A percentile compares a stretch with the other conserved stretches of the same genome.
These are phyloP conservation scores for Isabelozyma heimii DNA, from an alignment of 805 yeast genomes.

Conservation along the genomic window DNA sequence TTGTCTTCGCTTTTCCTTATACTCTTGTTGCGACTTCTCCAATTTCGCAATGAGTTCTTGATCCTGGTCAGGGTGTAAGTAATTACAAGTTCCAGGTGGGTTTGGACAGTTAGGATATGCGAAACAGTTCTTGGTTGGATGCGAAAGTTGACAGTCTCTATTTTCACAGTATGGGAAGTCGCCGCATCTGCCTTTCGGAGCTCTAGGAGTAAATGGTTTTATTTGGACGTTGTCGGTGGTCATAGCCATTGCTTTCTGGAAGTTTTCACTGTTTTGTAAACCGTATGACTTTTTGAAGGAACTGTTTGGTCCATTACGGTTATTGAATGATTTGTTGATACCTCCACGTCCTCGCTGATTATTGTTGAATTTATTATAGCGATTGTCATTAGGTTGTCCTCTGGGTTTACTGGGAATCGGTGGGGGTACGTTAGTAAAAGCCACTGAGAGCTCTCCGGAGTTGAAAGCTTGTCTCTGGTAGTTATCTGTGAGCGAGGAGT, in stretches of 20 bases:
- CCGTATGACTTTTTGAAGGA: slow-evolving; percentile 26
- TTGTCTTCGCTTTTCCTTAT: slow-evolving; percentile 37
- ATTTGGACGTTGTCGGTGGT: slow-evolving; percentile 22
- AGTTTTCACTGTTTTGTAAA: slow-evolving; percentile 37
- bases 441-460: slow-evolving; percentile 17
- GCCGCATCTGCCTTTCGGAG: slow-evolving; percentile 63
- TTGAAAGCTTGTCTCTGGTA: neutral
- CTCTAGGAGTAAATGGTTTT: slow-evolving; percentile 38
- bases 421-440: slow-evolving; percentile 1
- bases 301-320: slow-evolving; percentile 10
- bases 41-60: slow-evolving; percentile 66
- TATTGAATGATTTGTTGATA: slow-evolving; percentile 13
- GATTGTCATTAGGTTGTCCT: neutral
- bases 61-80: slow-evolving; percentile 83
- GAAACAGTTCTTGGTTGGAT: slow-evolving; percentile 75
- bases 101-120: slow-evolving; percentile 77
- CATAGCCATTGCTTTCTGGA: slow-evolving; percentile 40
- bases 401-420: neutral
- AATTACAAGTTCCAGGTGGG: slow-evolving; percentile 79
- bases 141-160: slow-evolving; percentile 70
- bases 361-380: neutral
- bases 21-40: slow-evolving; percentile 58
- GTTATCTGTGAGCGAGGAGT: neutral
- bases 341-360: slow-evolving; percentile 16
- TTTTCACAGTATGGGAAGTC: slow-evolving; percentile 71